Evolutionary conservation across 139 green algal species (phyloP).

Genomic region (Haematococcus lacustris): DNA sequence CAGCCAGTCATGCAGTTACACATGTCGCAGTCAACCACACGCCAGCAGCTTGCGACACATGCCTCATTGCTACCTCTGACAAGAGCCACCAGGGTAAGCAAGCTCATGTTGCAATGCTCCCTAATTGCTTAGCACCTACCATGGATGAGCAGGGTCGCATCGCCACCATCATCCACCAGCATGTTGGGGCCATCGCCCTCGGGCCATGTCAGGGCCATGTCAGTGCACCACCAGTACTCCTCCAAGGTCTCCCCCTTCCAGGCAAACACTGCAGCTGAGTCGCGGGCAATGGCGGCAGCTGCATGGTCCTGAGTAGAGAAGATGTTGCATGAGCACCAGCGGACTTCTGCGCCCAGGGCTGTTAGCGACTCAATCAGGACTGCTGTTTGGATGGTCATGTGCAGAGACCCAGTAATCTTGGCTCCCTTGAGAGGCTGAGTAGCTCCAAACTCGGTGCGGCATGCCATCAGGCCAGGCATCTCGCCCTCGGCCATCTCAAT

Average conservation of each 20-base stretch:
- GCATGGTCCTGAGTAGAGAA: conserved; percentile 99
- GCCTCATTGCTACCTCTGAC: no score
- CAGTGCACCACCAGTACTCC: conserved; percentile 99
- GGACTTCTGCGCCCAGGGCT: conserved; percentile 90
- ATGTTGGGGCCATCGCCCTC: conserved; percentile 81
- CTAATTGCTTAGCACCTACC: conserved; percentile 38
- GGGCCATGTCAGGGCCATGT: conserved; percentile 87
- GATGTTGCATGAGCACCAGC: conserved; percentile 99
- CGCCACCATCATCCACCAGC: conserved; percentile 97
- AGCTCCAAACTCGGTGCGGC: conserved; percentile 88
- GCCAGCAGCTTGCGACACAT: no score
- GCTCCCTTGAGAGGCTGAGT: conserved; percentile 88
- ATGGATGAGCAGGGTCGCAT: conserved; percentile 98
- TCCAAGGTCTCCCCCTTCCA: conserved; percentile 99
- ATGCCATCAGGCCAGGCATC: conserved; percentile 95
- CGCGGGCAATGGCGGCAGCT: conserved; percentile 91
- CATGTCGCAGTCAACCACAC: no score
- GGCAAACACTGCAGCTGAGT: conserved; percentile 92
- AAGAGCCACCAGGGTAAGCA: not conserved
- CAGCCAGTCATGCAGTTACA: no score
- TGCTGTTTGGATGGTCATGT: conserved; percentile 99
- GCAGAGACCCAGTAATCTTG: conserved; percentile 91
- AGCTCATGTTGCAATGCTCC: not conserved
- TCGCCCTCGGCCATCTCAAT: conserved; percentile 97
- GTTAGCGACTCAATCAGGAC: conserved; percentile 98